Evolutionary conservation across 176 grass and related monocot genomes (phyloP).

Genomic region (Olyra latifolia): DNA sequence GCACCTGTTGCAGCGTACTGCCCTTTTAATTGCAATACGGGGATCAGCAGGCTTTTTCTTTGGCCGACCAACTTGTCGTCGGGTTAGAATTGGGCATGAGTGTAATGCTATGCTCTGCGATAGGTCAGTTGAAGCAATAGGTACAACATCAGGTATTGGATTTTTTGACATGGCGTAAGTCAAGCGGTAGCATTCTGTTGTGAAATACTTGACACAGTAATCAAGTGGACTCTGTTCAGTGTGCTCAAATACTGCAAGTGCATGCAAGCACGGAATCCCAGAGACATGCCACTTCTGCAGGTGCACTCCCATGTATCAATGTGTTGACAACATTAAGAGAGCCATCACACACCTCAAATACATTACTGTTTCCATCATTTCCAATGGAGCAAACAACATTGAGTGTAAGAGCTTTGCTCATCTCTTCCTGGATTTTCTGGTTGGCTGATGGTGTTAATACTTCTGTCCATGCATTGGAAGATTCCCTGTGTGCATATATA

Average conservation of each 20-base stretch:
- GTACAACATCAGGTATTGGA: conserved; percentile 65
- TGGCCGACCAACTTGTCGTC: conserved; percentile 56
- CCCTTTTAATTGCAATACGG: conserved; percentile 58
- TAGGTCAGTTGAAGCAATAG: conserved; percentile 35
- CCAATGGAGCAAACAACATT: conserved; percentile 60
- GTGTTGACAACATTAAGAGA: conserved; percentile 58
- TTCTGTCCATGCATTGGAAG: conserved; percentile 54
- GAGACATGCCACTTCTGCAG: conserved; percentile 63
- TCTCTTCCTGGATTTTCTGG: conserved; percentile 62
- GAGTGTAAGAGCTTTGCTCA: conserved; percentile 51
- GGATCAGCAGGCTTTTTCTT: conserved; percentile 75
- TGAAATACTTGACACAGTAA: conserved; percentile 74
- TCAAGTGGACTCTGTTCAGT: conserved; percentile 46
- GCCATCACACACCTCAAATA: conserved; percentile 70
- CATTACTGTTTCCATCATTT: conserved; percentile 32
- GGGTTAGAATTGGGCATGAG: conserved; percentile 46
- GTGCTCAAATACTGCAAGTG: conserved; percentile 53
- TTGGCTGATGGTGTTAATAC: conserved; percentile 47
- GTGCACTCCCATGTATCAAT: conserved; percentile 66
- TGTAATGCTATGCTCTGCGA: conserved; percentile 13
- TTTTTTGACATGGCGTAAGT: conserved; percentile 65
- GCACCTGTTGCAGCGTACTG: conserved; percentile 59
- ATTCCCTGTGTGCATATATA: conserved; percentile 53
- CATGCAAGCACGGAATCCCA: conserved; percentile 69
- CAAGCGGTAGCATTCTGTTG: conserved; percentile 52